Base-by-base conservation (phyloP, 176 grass and related monocot genomes). In the Eragrostis nindensis region DNA sequence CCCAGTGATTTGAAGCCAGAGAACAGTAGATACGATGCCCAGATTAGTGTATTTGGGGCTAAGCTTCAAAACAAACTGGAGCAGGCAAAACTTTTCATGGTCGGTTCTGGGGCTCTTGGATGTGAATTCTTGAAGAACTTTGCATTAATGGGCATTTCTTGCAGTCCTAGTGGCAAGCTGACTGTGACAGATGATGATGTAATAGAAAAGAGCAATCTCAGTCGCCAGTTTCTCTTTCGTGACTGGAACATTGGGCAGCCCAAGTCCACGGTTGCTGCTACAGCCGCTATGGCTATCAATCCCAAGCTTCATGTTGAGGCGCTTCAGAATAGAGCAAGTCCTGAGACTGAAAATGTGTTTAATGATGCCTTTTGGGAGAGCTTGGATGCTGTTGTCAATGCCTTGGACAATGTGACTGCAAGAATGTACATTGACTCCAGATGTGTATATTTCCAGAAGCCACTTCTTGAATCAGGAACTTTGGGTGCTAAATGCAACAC, bases 151-250 rank as follows among this genome's bases (percentile, higher is more conserved):
- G 94, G 94, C 41, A 86, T 97, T 79, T 97, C 90, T 50, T 97
- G 91, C 75, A 82, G 76, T 68, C 47, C 74, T 49, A 85, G 77
- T 76, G 91, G 94, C 45, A 94, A 87, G 52, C 76, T 97, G 48
- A 97, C 83, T 11, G 72, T 94, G 71, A 97, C 94, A 79, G 94
- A 97, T 92, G 94, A 97, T 64, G 91, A 97, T 90, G 86, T 97
- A 17, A 97, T 94, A 86, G 91, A 97, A 82, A 97, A 92, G 83
- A 97, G 94, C 68, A 97, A 97, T 88, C 91, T 97, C 49, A 97
- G 94, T 75, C 94, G 94, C 22, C 94, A 97, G 66, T 97, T 97
- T 84, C 94, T 97, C 73, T 97, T 97, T 83, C 91, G 94, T 17
- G 89, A 97, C 76, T 97, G 91, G 85, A 93, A 97, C 80, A 97